Evolutionary conservation across 441 rosid species (phyloP), one percentile per base, ranked within the genome.

Genomic region (Bocquillonia castaneifolia): DNA sequence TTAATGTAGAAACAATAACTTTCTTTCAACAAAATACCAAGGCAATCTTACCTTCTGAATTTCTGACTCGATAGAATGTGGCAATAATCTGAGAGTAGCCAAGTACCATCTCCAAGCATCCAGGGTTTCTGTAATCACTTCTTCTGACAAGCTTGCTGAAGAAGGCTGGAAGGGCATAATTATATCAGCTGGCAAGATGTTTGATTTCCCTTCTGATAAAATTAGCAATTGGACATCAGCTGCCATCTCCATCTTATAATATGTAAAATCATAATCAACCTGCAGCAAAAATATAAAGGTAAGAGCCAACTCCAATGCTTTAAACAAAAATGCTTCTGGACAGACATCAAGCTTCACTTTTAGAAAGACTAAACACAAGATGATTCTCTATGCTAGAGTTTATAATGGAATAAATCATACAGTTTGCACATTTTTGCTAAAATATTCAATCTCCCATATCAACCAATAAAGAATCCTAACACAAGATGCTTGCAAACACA

Each of bases 81-180:
- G 74, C 79, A 89, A 64, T 15, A 85, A 81, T 80, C 88, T 85
- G 69, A 87, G 80, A 59, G 87, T 78, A 50, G 92, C 86, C 79
- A 93, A 78, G 84, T 89, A 90, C 81, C 89, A 90, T 70, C 96
- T 91, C 96, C 96, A 90, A 62, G 93, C 85, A 53, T 85, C 81
- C 15, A 71, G 66, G 44, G 80, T 64, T 74, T 89, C 90, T 10
- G 82, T 66, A 56, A 75, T 40, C 29, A 74, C 84, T 23, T 36
- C 79, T 68, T 82, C 86, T 2, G 68, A 14, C 26, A 76, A 52
- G 68, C 75, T 73, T 5, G 69, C 74, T 2, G 81, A 78, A 56
- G 86, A 80, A 69, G 96, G 96, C 69, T 77, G 86, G 77, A 89
- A 81, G 2, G 96, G 97, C 32, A 89, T 23, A 20, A 91, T 82